Conservation (phyloP, 148 eudicot genomes). For the Suaeda aralocaspica region DNA sequence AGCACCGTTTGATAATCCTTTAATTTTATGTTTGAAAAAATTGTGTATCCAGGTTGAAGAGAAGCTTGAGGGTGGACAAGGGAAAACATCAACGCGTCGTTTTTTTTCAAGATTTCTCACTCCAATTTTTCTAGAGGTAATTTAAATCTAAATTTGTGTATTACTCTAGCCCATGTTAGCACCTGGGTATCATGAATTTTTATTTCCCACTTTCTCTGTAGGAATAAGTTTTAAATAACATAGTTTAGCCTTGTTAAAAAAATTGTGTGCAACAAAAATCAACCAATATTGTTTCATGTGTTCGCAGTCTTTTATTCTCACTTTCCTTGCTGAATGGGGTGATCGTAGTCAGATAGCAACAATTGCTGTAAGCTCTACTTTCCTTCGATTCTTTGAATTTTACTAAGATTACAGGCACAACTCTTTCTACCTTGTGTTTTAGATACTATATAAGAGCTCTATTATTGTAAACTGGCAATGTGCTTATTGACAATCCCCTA, state of each 20-base stretch:
- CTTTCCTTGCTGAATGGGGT: slow-evolving; percentile 98
- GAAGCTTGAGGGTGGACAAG: slow-evolving; percentile 92
- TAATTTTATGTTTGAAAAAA: neutral
- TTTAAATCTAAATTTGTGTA: slow-evolving; percentile 2
- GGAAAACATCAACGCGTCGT: slow-evolving; percentile 69
- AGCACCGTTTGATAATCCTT: neutral
- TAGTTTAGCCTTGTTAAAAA: neutral
- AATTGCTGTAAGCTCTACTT: slow-evolving; percentile 72
- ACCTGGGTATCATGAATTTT: neutral
- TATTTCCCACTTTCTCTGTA: neutral
- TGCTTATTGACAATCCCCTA: too few relatives aligned
- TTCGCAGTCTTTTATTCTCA: slow-evolving; percentile 90
- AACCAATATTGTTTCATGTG: slow-evolving; percentile 7
- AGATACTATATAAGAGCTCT: too few relatives aligned
- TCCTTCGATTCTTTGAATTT: neutral
- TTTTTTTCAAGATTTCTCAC: slow-evolving; percentile 89
- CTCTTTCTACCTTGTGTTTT: neutral
- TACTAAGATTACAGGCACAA: neutral
- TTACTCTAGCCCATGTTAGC: slow-evolving; percentile 5
- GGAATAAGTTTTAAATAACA: neutral
- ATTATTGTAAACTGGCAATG: too few relatives aligned
- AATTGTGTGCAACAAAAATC: neutral
- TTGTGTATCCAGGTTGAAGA: slow-evolving; percentile 72
- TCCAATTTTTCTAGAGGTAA: slow-evolving; percentile 93
- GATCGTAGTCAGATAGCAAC: slow-evolving; percentile 99